Conservation (phyloP, 139 green algal genomes). For the Eudorina sp. region DNA sequence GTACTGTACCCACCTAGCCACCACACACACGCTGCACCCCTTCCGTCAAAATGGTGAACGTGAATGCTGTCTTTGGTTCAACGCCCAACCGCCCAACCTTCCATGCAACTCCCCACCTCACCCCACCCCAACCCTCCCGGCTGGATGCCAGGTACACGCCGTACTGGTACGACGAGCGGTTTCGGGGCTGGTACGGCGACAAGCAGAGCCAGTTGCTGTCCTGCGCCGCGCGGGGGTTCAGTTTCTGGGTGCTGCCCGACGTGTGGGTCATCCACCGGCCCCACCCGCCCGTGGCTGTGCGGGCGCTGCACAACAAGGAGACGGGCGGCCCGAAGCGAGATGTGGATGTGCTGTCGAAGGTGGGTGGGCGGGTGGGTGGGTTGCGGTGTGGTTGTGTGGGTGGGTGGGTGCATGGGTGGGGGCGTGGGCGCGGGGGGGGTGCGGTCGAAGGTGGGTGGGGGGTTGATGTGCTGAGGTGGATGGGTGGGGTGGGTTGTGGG, state of each 20-base stretch:
- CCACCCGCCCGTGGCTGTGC: neutral
- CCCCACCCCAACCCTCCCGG: neutral
- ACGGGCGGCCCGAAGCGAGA: neutral
- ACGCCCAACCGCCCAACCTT: too few species aligned
- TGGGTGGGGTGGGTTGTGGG: too few species aligned
- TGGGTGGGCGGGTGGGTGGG: neutral
- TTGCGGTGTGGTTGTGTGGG: neutral
- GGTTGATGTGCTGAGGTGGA: too few species aligned
- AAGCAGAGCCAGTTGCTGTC: neutral
- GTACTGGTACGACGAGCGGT: neutral
- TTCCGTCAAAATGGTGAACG: too few species aligned
- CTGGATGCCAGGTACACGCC: neutral
- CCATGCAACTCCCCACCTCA: too few species aligned
- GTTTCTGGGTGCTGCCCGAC: neutral
- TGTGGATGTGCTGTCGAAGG: neutral
- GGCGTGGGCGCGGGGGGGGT: neutral
- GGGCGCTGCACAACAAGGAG: neutral
- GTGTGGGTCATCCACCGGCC: neutral
- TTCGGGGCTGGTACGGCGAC: slow-evolving; percentile 11
- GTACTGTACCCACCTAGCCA: too few species aligned
- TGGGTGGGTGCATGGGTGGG: neutral
- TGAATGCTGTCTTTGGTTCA: too few species aligned
- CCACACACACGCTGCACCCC: too few species aligned
- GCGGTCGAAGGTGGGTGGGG: too few species aligned
- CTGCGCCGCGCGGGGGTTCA: neutral